Evolutionary conservation across 2,329 filamentous ascomycete species (phyloP).

Genomic region (Elsinoe necatrix): DNA sequence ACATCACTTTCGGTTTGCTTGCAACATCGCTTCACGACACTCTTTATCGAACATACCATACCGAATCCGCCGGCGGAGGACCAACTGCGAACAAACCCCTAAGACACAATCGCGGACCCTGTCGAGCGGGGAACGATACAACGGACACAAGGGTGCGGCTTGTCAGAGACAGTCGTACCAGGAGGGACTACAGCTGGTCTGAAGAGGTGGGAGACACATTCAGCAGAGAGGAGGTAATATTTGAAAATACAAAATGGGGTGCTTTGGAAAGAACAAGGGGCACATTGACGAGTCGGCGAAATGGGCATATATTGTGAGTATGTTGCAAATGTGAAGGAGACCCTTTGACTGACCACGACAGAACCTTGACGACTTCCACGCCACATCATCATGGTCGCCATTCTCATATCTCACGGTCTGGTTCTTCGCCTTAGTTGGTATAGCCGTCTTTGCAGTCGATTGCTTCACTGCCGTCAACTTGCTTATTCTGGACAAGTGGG

Average conservation of each 20-base stretch:
- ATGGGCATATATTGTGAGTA: conserved; percentile 83
- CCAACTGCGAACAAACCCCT: neutral
- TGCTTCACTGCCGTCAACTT: conserved; percentile 90
- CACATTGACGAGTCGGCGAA: conserved; percentile 43
- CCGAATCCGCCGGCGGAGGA: neutral
- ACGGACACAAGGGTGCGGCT: neutral
- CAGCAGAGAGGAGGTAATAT: neutral
- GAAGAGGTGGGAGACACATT: neutral
- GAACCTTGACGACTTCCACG: conserved; percentile 67
- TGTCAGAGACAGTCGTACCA: neutral
- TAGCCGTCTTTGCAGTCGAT: conserved; percentile 82
- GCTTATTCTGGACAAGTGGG: conserved; percentile 82
- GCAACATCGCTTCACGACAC: neutral
- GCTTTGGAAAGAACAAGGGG: conserved; percentile 28
- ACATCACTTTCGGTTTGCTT: neutral
- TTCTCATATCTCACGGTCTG: conserved; percentile 81
- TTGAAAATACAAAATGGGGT: conserved; percentile 27
- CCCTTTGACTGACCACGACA: conserved; percentile 24
- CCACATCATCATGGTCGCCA: conserved; percentile 64
- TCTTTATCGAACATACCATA: neutral
- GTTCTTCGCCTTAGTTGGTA: conserved; percentile 66
- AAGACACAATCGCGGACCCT: neutral
- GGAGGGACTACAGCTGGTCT: conserved; percentile 1
- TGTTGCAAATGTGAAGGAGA: neutral
- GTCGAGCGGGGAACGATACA: neutral